Evolutionary conservation across 2,329 filamentous ascomycete genomes (phyloP).

Genomic region (Aspergillus pseudoviridinutans): DNA sequence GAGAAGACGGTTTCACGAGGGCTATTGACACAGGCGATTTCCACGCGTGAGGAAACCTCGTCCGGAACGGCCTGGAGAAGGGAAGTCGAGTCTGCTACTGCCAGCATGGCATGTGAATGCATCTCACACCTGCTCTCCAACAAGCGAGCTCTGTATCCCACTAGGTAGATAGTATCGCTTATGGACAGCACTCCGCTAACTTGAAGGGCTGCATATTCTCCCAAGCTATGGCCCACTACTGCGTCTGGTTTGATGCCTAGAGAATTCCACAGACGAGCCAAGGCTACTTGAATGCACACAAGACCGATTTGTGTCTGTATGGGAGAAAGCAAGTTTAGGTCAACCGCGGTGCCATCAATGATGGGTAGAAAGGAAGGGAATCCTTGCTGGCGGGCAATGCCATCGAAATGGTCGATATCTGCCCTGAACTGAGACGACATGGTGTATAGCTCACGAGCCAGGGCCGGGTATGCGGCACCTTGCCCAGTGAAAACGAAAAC

Average conservation of each 20-base stretch:
- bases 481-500: constrained; percentile 39
- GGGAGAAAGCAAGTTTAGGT: constrained; percentile 28
- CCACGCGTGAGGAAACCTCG: no score
- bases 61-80: constrained; percentile 23
- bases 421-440: constrained; percentile 23
- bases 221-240: constrained; percentile 42
- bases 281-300: constrained; percentile 38
- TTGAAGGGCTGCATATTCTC: constrained; percentile 40
- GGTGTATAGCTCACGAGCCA: constrained; percentile 34
- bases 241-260: constrained; percentile 34
- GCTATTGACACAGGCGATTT: constrained; percentile 41
- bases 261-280: constrained; percentile 33
- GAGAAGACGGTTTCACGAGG: constrained; percentile 41
- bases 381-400: constrained; percentile 30
- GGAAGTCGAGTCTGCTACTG: constrained; percentile 36
- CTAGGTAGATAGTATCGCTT: constrained; percentile 37
- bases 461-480: constrained; percentile 34
- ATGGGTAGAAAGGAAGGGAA: constrained; percentile 36
- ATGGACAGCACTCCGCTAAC: constrained; percentile 36
- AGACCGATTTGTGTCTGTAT: constrained; percentile 34
- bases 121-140: constrained; percentile 36
- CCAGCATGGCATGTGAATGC: constrained; percentile 44
- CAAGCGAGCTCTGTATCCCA: constrained; percentile 38
- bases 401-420: constrained; percentile 28
- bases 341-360: constrained; percentile 27